Percentiles rank a stretch among this genome's conserved stretches.
These are phyloP conservation scores for Oryza australiensis DNA, from an alignment of 176 grass and related monocot species.

Conservation along the genomic window DNA sequence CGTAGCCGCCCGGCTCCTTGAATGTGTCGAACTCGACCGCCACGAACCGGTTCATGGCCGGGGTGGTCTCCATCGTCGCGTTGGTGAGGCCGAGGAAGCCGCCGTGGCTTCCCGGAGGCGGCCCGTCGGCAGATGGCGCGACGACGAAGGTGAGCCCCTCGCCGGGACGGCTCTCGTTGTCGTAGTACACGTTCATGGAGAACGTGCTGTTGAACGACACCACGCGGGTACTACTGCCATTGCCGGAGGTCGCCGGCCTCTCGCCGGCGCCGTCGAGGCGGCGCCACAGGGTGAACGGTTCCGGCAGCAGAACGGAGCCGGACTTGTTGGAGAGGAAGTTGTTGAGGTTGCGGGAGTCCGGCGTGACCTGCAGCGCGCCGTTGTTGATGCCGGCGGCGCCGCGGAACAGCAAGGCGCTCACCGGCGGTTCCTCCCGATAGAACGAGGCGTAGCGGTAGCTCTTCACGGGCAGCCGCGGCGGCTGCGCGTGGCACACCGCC, in stretches of 20 bases:
- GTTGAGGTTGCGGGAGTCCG: slow-evolving; percentile 11
- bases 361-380: slow-evolving; percentile 64
- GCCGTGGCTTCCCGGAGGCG: slow-evolving; percentile 40
- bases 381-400: neutral
- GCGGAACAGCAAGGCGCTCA: neutral
- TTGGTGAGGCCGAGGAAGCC: slow-evolving; percentile 67
- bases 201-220: slow-evolving; percentile 64
- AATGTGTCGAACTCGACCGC: slow-evolving; percentile 66
- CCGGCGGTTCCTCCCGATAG: neutral
- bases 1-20: slow-evolving; percentile 34
- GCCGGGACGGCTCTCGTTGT: neutral
- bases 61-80: neutral
- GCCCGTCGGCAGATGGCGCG: slow-evolving; percentile 21
- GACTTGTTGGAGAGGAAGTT: slow-evolving; percentile 31
- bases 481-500: no score
- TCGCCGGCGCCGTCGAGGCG: neutral
- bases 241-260: no score
- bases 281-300: slow-evolving; percentile 45
- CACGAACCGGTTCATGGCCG: slow-evolving; percentile 33
- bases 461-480: neutral
- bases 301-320: slow-evolving; percentile 42
- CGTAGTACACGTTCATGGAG: slow-evolving; percentile 51
- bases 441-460: slow-evolving; percentile 35
- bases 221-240: neutral
- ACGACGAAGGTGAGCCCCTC: slow-evolving; percentile 50